These are phyloP conservation scores for Phytopythium montanum DNA, from an alignment of 352 stramenopile genomes.

Conservation along the genomic window DNA sequence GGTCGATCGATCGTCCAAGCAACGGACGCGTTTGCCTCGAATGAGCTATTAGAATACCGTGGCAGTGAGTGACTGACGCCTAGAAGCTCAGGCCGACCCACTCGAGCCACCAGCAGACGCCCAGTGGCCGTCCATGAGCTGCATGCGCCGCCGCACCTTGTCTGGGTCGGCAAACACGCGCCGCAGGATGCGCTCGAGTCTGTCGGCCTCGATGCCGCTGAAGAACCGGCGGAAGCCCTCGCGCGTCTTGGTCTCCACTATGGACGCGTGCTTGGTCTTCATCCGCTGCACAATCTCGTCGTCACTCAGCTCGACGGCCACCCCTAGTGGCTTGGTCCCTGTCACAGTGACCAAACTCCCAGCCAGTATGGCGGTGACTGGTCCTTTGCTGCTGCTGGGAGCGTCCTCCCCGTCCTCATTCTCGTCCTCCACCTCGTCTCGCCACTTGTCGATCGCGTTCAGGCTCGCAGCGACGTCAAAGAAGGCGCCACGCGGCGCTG, in stretches of 20 bases:
- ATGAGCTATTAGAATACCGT: slow-evolving; percentile 7
- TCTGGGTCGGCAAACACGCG: slow-evolving; percentile 46
- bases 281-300: slow-evolving; percentile 47
- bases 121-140: slow-evolving; percentile 67
- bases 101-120: slow-evolving; percentile 6
- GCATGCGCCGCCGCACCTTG: slow-evolving; percentile 57
- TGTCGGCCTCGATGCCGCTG: slow-evolving; percentile 42
- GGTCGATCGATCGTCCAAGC: not conserved
- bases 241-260: slow-evolving; percentile 60
- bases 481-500: slow-evolving; percentile 33
- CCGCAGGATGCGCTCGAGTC: slow-evolving; percentile 43
- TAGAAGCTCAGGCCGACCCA: not conserved
- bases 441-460: slow-evolving; percentile 68
- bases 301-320: slow-evolving; percentile 41
- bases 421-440: slow-evolving; percentile 56
- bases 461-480: slow-evolving; percentile 76
- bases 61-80: not conserved
- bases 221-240: slow-evolving; percentile 73
- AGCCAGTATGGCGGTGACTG: not conserved
- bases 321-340: slow-evolving; percentile 16
- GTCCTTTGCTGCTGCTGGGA: not conserved
- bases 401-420: slow-evolving; percentile 22
- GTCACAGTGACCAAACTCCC: not conserved
- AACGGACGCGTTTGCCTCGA: not conserved
- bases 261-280: slow-evolving; percentile 35